A percentile compares a stretch with the other conserved stretches of the same genome.
phyloP scores from a whole-genome alignment of 495 filamentous ascomycete genomes.

The Podospora didyma region DNA sequence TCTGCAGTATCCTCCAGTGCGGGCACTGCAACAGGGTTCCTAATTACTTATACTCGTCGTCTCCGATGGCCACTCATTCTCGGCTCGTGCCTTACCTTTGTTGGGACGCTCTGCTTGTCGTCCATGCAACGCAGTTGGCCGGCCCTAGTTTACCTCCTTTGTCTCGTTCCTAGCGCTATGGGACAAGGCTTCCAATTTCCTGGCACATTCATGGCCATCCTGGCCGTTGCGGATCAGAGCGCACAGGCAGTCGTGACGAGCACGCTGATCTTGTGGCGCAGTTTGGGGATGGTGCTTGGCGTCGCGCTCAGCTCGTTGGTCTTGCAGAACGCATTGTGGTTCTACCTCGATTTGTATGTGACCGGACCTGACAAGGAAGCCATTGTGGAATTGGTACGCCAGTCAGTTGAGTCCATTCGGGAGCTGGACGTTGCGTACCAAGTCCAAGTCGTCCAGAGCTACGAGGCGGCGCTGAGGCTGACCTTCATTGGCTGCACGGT shows the following conservation, averaged over 20 bases:
- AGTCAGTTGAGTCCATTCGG: slow-evolving; percentile 41
- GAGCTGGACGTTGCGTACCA: slow-evolving; percentile 26
- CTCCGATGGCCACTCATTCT: slow-evolving; percentile 60
- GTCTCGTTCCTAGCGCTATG: slow-evolving; percentile 55
- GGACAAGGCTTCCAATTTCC: slow-evolving; percentile 67
- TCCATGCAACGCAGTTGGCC: slow-evolving; percentile 52
- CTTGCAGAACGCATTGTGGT: slow-evolving; percentile 66
- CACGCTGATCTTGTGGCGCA: slow-evolving; percentile 64
- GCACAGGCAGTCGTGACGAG: slow-evolving; percentile 74
- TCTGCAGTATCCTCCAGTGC: slow-evolving; percentile 54
- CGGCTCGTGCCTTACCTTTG: slow-evolving; percentile 51
- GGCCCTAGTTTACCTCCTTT: slow-evolving; percentile 54
- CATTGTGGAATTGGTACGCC: slow-evolving; percentile 33
- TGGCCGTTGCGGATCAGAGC: slow-evolving; percentile 62
- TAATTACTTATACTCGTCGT: slow-evolving; percentile 62
- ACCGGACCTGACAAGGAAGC: slow-evolving; percentile 28
- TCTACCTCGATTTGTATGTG: slow-evolving; percentile 55
- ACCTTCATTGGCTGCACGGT: slow-evolving; percentile 51
- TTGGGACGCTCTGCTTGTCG: slow-evolving; percentile 50
- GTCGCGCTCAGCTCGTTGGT: slow-evolving; percentile 68
- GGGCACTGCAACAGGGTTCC: slow-evolving; percentile 62
- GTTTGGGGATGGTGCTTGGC: slow-evolving; percentile 66
- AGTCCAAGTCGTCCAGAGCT: slow-evolving; percentile 55
- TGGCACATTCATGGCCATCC: slow-evolving; percentile 60
- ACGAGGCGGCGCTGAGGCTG: slow-evolving; percentile 52